Evolutionary conservation across 2,329 filamentous ascomycete genomes (phyloP).

Genomic region (Xylaria sp.): DNA sequence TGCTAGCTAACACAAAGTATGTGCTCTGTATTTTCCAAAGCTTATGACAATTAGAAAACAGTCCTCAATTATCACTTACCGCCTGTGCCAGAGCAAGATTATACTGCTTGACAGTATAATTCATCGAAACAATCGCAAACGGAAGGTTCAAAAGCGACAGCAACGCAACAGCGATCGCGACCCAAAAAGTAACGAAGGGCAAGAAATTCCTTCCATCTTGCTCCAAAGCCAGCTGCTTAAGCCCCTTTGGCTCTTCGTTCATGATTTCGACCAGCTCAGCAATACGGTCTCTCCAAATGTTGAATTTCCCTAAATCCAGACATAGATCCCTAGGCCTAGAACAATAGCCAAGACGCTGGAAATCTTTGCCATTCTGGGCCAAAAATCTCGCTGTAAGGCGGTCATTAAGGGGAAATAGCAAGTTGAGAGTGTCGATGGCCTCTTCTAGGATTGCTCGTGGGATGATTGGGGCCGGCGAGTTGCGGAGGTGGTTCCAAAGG

Average conservation of each 20-base stretch:
- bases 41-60: no score
- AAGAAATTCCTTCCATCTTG: conserved; percentile 30
- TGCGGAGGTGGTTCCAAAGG: conserved; percentile 37
- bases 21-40: no score
- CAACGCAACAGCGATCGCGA: conserved; percentile 27
- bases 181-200: conserved; percentile 34
- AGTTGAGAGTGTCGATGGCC: conserved; percentile 42
- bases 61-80: no score
- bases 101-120: conserved; percentile 30
- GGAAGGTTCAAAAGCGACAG: conserved; percentile 27
- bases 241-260: conserved; percentile 33
- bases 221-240: conserved; percentile 30
- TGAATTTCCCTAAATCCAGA: conserved; percentile 29
- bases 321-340: conserved; percentile 29
- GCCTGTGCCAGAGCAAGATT: conserved; percentile 32
- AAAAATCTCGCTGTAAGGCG: conserved; percentile 32
- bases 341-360: conserved; percentile 34
- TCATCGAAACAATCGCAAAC: conserved; percentile 29
- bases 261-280: conserved; percentile 33
- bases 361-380: conserved; percentile 31
- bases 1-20: no score
- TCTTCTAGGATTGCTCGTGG: conserved; percentile 35
- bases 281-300: conserved; percentile 27
- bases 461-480: conserved; percentile 26
- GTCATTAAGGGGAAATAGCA: conserved; percentile 40